A percentile compares a stretch with the other conserved stretches of the same genome.
Evolutionary conservation across 495 filamentous ascomycete genomes (phyloP).

Genomic region (Talaromyces proteolyticus): DNA sequence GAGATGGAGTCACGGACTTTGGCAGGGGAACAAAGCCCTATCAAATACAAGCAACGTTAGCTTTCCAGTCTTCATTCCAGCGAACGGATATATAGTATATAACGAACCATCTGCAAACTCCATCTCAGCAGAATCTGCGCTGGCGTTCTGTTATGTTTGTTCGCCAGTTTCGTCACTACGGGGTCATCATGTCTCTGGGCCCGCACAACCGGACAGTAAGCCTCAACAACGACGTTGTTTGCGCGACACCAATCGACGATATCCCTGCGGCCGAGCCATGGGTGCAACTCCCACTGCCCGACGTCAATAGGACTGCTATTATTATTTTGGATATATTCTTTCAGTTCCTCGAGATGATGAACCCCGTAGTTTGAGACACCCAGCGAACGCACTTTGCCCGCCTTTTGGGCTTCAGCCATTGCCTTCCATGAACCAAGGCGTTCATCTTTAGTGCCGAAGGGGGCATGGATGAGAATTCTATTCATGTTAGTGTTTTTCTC

Average conservation of each 20-base stretch:
- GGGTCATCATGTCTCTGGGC: conserved; percentile 61
- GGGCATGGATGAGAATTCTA: conserved; percentile 49
- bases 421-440: conserved; percentile 49
- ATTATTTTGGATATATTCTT: conserved; percentile 64
- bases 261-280: conserved; percentile 73
- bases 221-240: conserved; percentile 66
- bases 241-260: conserved; percentile 70
- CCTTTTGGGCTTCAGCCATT: conserved; percentile 48
- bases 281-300: conserved; percentile 87
- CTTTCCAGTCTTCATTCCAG: not conserved
- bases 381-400: conserved; percentile 45
- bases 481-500: not conserved
- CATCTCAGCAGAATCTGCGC: conserved; percentile 80
- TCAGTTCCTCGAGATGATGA: conserved; percentile 55
- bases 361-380: conserved; percentile 54
- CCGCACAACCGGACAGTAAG: conserved; percentile 74
- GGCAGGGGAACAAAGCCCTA: conserved; percentile 61
- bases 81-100: conserved; percentile 46
- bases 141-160: conserved; percentile 66
- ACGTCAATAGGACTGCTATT: conserved; percentile 73
- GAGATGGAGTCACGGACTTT: conserved; percentile 53
- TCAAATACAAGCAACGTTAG: conserved; percentile 31
- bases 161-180: conserved; percentile 48
- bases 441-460: conserved; percentile 45
- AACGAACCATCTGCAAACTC: conserved; percentile 72